Base-by-base conservation (phyloP, 371 early-diverging fungal genomes). In the Chytridium lagenaria region DNA sequence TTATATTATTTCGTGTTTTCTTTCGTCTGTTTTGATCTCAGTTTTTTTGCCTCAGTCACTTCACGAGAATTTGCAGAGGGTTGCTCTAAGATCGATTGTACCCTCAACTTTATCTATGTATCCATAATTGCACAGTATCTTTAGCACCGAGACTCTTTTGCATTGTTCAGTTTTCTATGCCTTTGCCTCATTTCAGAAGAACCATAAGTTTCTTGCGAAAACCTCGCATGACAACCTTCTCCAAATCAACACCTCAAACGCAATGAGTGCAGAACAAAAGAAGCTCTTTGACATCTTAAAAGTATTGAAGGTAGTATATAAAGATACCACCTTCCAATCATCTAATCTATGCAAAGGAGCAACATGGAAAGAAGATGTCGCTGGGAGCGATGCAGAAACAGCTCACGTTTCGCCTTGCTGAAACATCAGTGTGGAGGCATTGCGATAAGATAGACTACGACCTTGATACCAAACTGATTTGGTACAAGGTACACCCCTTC, bases 401-500 rank as follows among this genome's bases (percentile, higher is more conserved):
- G 44, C 44, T 66, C 26, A 19, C 12, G 26, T 40, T 66, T 33
- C 15, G 33, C 15, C 66, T 66, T 7, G 3, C 38, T 7, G 66
- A 66, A 26, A 75, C 69, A 37, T 15, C 33, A 2, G 39, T 61
- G 7, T 75, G 76, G 76, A 52, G 69, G 37, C 44, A 7, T 31
- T 71, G 68, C 40, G 76, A 70, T 15, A 70, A 71, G 68, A 75
- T 75, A 34, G 71, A 61, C 15, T 75, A 33, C 63, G 71, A 75
- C 39, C 50, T 71, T 10, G 28, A 23, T 30, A 63, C 36, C 30
- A 67, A 71, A 33, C 28, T 22, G 33, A 75, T 75, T 33, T 75
- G 76, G 76, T 75, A 71, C 68, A 75, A 75, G 76, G 76, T 75
- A 66, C 12, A 22, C 5, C 55, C 23, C 26, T 28, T 23, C 67